Base-by-base conservation (phyloP, 139 green algal genomes). In the Chlorella sp. region DNA sequence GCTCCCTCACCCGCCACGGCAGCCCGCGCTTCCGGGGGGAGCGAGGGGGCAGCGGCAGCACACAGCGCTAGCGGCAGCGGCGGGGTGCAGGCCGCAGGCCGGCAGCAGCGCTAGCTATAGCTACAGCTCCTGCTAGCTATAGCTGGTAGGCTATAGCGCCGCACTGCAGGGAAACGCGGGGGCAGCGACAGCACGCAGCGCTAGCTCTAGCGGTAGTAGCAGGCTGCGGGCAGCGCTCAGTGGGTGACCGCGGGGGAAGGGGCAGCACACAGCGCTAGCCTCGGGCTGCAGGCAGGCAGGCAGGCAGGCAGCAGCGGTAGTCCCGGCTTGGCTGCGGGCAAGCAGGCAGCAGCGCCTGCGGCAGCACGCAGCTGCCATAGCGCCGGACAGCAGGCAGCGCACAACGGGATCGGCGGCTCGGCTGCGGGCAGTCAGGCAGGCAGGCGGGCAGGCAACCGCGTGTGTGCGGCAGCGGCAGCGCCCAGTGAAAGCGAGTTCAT, bases 1-100 rank as follows among this genome's bases (percentile, higher is more conserved):
- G 91, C 21, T 90, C 90, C 1, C 12, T 22, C 11, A 91, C 95
- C 36, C 88, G 88, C 26, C 82, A 86, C 82, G 60, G 48, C n/a
- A 12, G 28, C 37, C 60, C 82, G 14, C 68, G 21, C 48, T 53
- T 76, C 57, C 57, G 82, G 28, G 30, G 28, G 9, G 48, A 57
- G 7, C 48, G 48, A 5, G 48, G 48, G 9, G 78, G 78, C 40
- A 36, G 39, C 81, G 48, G 81, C 42, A 40, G 42, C 81, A 32
- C 48, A 32, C 81, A 86, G 42, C 53, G 53, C 12, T 86, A 69
- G 42, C 48, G 68, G 24, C 68, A 34, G 21, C 22, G 2, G 68
- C 26, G 68, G 9, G 71, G 0, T 22, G 3, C 30, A 78, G 71
- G 30, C 30, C 71, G 18, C 68, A 1, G 21, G 32, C 24, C 68